Evolutionary conservation across 140 eudicot genomes (phyloP), one percentile per base, ranked within the genome.

Genomic region (Ambrosia hybrid): DNA sequence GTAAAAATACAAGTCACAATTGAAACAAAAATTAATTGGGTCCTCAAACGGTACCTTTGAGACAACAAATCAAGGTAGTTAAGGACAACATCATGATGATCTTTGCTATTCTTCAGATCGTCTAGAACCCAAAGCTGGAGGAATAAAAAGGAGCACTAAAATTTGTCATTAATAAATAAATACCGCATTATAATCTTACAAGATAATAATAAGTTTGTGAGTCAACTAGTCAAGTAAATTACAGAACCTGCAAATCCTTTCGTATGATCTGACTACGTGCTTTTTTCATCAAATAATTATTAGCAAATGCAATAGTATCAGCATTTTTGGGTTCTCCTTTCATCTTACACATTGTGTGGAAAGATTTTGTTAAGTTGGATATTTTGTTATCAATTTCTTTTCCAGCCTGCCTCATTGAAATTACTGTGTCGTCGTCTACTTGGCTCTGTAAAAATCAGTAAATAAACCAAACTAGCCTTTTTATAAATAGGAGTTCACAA

Each of bases 81-180:
- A 65, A 90, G 88, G 60, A 77, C 76, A 81, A 90, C 34, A 61
- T 62, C 66, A 67, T 79, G 89, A 65, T 71, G 81, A 67, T 82
- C 88, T 58, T 81, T 78, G 60, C 46, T 66, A 75, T 76, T 82
- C 74, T 82, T 77, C 72, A 86, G 58, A 68, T 77, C 65, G 5
- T 75, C 83, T 69, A 93, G 48, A 63, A 67, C 83, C 87, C 96
- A 94, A 78, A 84, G 72, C 99, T 94, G 88, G 41, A 63, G 62
- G 74, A 79, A 68, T 41, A 55, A 78, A 63, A 45, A 65, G 74
- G 45, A 72, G 59, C 73, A 79, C 2, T 4, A 51, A 51, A 9
- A 45, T 60, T 51, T 64, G 45, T 55, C 9, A 37, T 68, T 11
- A 37, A 21, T 41, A 3, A 9, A 78, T 8, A 48, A 9, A 48